Conservation (phyloP, 257 asterid species). For the Jacaranda copaia region DNA sequence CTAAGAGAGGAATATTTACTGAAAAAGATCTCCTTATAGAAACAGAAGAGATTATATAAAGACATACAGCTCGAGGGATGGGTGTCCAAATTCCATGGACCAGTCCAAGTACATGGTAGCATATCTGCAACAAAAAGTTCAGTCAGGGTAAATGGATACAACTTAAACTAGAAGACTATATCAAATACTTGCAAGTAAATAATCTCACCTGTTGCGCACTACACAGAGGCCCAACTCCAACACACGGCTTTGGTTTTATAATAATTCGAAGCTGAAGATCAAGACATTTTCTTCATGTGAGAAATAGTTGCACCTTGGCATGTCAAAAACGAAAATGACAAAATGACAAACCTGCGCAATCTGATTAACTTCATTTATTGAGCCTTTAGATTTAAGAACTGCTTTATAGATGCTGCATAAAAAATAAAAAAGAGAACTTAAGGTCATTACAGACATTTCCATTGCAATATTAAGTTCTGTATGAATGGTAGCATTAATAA, state of each 20-base stretch:
- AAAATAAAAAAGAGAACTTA: conserved; percentile 27
- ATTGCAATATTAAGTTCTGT: conserved; percentile 14
- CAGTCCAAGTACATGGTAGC: conserved; percentile 96
- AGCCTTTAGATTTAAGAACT: conserved; percentile 59
- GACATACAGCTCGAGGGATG: conserved; percentile 87
- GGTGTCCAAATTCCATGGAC: conserved; percentile 97
- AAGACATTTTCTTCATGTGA: conserved; percentile 40
- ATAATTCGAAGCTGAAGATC: conserved; percentile 78
- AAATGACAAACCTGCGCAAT: conserved; percentile 72
- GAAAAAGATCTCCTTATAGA: background rate
- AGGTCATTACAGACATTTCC: conserved; percentile 25
- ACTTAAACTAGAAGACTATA: conserved; percentile 17
- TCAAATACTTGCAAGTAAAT: conserved; percentile 10
- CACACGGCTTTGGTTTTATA: conserved; percentile 82
- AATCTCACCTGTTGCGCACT: conserved; percentile 79
- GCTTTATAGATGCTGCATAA: conserved; percentile 61
- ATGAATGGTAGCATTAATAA: background rate
- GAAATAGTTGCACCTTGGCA: conserved; percentile 23
- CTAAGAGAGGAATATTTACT: conserved; percentile 17
- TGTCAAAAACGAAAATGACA: conserved; percentile 21
- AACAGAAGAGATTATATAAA: conserved; percentile 29
- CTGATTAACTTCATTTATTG: conserved; percentile 83
- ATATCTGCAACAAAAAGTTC: conserved; percentile 59
- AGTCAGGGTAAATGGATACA: conserved; percentile 26
- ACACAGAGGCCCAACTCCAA: conserved; percentile 91